These are phyloP conservation scores for Parafenestella ontariensis DNA, from an alignment of 2,329 filamentous ascomycete species.

Conservation along the genomic window DNA sequence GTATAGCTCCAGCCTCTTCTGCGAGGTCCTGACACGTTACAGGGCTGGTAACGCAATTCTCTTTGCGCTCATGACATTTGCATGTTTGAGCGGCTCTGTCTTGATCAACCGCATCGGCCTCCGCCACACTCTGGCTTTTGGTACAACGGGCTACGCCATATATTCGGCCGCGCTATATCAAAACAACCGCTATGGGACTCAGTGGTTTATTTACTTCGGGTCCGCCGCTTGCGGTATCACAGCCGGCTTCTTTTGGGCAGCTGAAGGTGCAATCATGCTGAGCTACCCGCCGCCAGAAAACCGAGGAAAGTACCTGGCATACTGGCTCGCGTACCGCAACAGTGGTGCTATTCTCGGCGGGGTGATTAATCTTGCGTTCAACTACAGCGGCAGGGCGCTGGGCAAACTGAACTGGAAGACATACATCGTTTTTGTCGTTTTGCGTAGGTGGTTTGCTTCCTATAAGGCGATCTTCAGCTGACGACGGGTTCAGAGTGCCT, in stretches of 20 bases:
- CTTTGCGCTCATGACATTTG: constrained; percentile 45
- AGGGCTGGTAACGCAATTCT: constrained; percentile 48
- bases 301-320: constrained; percentile 21
- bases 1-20: background rate
- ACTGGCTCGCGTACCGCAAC: constrained; percentile 24
- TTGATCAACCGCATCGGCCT: constrained; percentile 6
- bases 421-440: constrained; percentile 34
- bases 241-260: constrained; percentile 34
- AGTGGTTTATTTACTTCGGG: constrained; percentile 33
- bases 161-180: constrained; percentile 50
- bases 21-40: background rate
- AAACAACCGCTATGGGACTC: constrained; percentile 42
- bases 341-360: constrained; percentile 24
- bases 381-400: constrained; percentile 24
- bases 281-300: constrained; percentile 24
- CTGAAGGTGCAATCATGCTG: constrained; percentile 36
- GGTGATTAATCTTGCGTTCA: constrained; percentile 23
- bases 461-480: background rate
- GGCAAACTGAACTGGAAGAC: constrained; percentile 36
- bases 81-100: constrained; percentile 44
- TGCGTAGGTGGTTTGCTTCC: constrained; percentile 21
- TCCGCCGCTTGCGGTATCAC: constrained; percentile 29
- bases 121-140: constrained; percentile 42
- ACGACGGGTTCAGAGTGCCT: constrained; percentile 11
- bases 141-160: constrained; percentile 45